Base-by-base conservation (phyloP, 768 basidiomycete species). In the Lyophyllum semitale region DNA sequence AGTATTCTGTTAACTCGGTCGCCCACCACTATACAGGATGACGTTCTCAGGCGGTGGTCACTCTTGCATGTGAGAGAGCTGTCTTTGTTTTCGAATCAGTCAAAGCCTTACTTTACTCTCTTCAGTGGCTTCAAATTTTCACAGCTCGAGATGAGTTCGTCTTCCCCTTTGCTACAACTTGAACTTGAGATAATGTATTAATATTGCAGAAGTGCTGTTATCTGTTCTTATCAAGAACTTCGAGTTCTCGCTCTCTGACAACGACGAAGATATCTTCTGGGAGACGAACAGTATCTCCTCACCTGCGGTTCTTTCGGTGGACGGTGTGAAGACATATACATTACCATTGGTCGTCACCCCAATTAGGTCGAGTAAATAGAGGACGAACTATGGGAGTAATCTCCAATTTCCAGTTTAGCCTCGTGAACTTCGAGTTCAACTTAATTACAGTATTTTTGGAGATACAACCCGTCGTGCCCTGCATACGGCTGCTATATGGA, bases 61-160 rank as follows among this genome's bases (percentile, higher is more conserved):
- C 1, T 59, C 71, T 0, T 74, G 73, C 66, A 72, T 76, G 33
- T 35, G 17, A 4, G n/a, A n/a, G n/a, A 15, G 17, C 17, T 4
- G 3, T 35, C 13, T 15, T 35, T 12, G 33, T 35, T 15, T 35
- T 15, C 6, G 33, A 35, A 3, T 35, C 12, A n/a, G n/a, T n/a
- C n/a, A n/a, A n/a, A n/a, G n/a, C n/a, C n/a, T n/a, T n/a, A n/a
- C n/a, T n/a, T n/a, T n/a, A n/a, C n/a, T n/a, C n/a, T n/a, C 17
- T 6, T 13, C 33, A 35, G 33, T 26, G 73, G 71, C 6, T 71
- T 73, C 60, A 72, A 73, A 58, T 74, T 75, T 55, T 63, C 73
- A 3, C 66, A 73, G 50, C 56, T 74, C 13, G 73, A 74, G 57
- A 74, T 73, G 55, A 74, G 73, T 74, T 48, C 18, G 72, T 63